Percentiles rank a stretch among this genome's conserved stretches.
Evolutionary conservation across 2,329 filamentous ascomycete genomes (phyloP).

Genomic region (Chaetomiaceae sp.): DNA sequence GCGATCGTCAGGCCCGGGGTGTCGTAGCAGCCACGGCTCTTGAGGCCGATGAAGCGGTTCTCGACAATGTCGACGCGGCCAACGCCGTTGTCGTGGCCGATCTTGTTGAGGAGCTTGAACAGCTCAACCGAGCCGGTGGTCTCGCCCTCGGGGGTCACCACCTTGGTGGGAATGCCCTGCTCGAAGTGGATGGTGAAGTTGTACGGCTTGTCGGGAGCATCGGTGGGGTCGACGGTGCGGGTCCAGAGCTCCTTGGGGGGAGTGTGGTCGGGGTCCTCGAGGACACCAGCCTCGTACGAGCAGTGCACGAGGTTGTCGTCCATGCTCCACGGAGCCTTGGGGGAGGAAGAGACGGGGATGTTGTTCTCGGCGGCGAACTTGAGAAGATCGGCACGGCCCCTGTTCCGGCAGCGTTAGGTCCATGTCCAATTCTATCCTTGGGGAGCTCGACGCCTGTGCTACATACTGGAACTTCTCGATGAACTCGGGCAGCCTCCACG

Average conservation of each 20-base stretch:
- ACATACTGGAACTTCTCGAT: conserved; percentile 57
- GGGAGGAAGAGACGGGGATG: conserved; percentile 66
- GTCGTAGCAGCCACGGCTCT: conserved; percentile 75
- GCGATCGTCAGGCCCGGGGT: conserved; percentile 45
- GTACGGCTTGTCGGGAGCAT: conserved; percentile 63
- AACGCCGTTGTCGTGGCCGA: conserved; percentile 68
- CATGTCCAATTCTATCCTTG: conserved; percentile 2
- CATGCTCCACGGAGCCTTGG: conserved; percentile 62
- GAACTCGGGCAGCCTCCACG: conserved; percentile 67
- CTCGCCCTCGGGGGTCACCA: conserved; percentile 70
- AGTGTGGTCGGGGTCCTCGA: conserved; percentile 60
- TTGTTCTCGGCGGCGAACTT: conserved; percentile 63
- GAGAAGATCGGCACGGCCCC: conserved; percentile 65
- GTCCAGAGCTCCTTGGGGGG: conserved; percentile 80
- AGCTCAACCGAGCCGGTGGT: conserved; percentile 69
- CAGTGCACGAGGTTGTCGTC: conserved; percentile 66
- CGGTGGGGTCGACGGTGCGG: conserved; percentile 61
- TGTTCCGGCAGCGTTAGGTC: conserved; percentile 6
- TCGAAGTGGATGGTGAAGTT: conserved; percentile 69
- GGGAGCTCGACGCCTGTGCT: neutral
- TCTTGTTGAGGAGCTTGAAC: conserved; percentile 66
- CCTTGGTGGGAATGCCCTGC: conserved; percentile 63
- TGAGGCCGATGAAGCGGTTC: conserved; percentile 67
- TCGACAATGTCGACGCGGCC: conserved; percentile 81
- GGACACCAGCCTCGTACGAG: conserved; percentile 73